phyloP scores from a whole-genome alignment of 225 moss, liverwort and hornwort genomes.

The Straminergon stramineum region DNA sequence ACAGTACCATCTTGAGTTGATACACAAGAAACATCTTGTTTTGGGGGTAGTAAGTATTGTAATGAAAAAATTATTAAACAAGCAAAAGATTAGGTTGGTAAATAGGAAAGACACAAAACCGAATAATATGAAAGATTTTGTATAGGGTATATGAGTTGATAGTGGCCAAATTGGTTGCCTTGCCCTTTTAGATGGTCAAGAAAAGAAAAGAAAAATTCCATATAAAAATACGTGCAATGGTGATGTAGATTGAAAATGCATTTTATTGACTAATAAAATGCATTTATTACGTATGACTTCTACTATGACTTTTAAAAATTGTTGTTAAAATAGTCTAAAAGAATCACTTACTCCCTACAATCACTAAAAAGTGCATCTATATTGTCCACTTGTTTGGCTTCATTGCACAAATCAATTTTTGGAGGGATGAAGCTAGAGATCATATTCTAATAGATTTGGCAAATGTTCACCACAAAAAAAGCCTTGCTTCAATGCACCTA shows the following conservation, averaged over 20 bases:
- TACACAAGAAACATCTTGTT: background rate
- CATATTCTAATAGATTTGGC: too few species aligned
- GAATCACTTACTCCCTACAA: background rate
- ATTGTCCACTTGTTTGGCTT: too few species aligned
- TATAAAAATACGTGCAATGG: background rate
- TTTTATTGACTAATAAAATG: background rate
- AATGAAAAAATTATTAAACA: background rate
- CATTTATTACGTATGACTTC: too few species aligned
- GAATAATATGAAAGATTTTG: background rate
- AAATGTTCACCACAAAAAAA: too few species aligned
- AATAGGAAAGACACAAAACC: background rate
- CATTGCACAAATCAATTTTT: too few species aligned
- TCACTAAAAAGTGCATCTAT: background rate
- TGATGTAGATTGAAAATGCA: background rate
- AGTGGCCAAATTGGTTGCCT: background rate
- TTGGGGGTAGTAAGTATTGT: fast-evolving
- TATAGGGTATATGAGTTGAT: background rate
- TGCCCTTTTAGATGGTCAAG: fast-evolving
- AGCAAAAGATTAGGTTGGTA: background rate
- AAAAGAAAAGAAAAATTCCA: too few species aligned
- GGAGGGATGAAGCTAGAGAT: too few species aligned
- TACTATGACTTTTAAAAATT: too few species aligned
- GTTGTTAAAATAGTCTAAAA: background rate
- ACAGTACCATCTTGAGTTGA: background rate
- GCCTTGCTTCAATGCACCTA: too few species aligned